Evolutionary conservation across 2,329 filamentous ascomycete species (phyloP).

Genomic region (Dactylellina cionopaga): DNA sequence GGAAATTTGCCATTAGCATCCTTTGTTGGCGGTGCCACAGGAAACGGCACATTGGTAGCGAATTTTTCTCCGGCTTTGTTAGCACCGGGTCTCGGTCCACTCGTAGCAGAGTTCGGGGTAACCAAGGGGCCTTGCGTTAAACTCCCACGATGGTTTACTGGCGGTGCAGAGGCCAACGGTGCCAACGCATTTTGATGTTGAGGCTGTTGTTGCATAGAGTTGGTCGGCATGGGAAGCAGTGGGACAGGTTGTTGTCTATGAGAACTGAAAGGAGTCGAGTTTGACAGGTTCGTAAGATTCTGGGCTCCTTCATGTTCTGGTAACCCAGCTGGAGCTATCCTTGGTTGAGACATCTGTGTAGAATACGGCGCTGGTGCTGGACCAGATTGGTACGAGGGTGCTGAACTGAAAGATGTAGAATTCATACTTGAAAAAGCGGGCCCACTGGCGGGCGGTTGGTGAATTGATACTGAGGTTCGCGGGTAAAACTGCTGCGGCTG

Average conservation of each 20-base stretch:
- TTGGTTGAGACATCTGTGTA: conserved; percentile 45
- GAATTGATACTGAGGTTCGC: conserved; percentile 45
- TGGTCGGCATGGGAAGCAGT: conserved; percentile 48
- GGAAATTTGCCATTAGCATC: conserved; percentile 98
- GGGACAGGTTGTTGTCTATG: conserved; percentile 50
- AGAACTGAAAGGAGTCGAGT: conserved; percentile 45
- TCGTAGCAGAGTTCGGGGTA: conserved; percentile 33
- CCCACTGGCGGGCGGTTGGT: conserved; percentile 44
- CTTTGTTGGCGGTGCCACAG: conserved; percentile 75
- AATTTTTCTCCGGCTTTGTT: conserved; percentile 45
- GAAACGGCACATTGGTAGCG: conserved; percentile 48
- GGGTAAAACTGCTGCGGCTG: conserved; percentile 48
- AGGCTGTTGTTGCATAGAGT: conserved; percentile 48
- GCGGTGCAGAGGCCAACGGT: conserved; percentile 37
- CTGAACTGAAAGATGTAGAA: conserved; percentile 49
- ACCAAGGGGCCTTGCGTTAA: conserved; percentile 38
- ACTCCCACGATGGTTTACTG: conserved; percentile 41
- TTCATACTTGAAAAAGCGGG: conserved; percentile 43
- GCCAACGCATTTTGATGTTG: conserved; percentile 52
- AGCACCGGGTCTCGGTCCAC: conserved; percentile 24
- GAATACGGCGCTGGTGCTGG: conserved; percentile 48
- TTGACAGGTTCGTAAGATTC: conserved; percentile 44
- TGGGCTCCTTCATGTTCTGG: conserved; percentile 46
- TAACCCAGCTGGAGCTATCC: conserved; percentile 44
- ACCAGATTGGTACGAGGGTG: conserved; percentile 38